phyloP scores from a whole-genome alignment of 345 rosid genomes.

The Salix arbutifolia region DNA sequence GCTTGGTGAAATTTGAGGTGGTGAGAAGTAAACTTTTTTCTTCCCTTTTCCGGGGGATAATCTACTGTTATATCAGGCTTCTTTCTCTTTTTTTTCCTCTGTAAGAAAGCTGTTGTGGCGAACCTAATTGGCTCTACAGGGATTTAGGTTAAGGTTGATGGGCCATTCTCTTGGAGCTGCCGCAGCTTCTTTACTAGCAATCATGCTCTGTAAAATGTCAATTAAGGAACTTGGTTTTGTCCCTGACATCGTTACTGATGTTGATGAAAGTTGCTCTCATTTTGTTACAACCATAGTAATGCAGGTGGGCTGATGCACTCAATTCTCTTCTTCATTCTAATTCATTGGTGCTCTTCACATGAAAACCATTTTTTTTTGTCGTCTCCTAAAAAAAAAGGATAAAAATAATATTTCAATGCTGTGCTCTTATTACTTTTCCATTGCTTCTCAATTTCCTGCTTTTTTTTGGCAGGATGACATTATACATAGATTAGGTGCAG shows the following conservation, averaged over 20 bases:
- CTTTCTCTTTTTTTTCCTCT: neutral
- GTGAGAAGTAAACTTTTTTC: neutral
- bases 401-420: neutral
- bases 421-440: neutral
- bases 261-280: conserved; percentile 86
- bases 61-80: neutral
- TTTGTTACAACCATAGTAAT: conserved; percentile 78
- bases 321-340: neutral
- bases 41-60: neutral
- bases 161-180: conserved; percentile 99
- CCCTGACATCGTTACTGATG: conserved; percentile 70
- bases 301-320: conserved; percentile 58
- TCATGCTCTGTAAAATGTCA: conserved; percentile 73
- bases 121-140: conserved; percentile 58
- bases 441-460: neutral
- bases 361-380: neutral
- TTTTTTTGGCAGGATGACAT: conserved; percentile 65
- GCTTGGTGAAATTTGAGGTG: conserved; percentile 69
- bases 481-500: conserved; percentile 69
- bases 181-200: conserved; percentile 72
- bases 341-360: neutral
- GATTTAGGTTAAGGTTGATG: conserved; percentile 84
- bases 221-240: conserved; percentile 69
- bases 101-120: conserved; percentile 4
- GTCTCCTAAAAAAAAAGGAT: neutral